Percentiles rank a stretch among this genome's conserved stretches.
Conservation (phyloP, 2,329 filamentous ascomycete species). For the Nemania serpens region DNA sequence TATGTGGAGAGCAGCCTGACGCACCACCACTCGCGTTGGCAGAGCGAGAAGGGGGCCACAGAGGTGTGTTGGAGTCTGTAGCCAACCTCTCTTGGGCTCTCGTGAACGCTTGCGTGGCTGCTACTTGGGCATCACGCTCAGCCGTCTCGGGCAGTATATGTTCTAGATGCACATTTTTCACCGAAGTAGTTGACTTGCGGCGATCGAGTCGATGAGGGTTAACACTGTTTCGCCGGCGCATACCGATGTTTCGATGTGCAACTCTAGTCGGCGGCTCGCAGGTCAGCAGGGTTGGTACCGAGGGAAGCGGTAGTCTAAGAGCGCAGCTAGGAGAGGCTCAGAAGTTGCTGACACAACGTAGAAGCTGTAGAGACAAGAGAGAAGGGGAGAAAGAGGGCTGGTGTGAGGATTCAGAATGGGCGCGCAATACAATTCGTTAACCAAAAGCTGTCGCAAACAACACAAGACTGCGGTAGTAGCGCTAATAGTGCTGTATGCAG, state of each 20-base stretch:
- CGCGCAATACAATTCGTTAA: conserved; percentile 35
- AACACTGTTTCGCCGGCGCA: conserved; percentile 57
- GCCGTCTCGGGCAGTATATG: conserved; percentile 55
- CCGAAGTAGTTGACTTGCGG: conserved; percentile 59
- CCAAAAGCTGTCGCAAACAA: conserved; percentile 37
- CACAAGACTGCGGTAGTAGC: conserved; percentile 30
- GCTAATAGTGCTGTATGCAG: conserved; percentile 37
- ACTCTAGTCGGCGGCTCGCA: neutral
- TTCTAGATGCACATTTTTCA: conserved; percentile 52
- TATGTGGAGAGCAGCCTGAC: conserved; percentile 23
- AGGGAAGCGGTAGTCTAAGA: neutral
- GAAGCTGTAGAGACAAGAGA: neutral
- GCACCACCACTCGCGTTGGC: conserved; percentile 18
- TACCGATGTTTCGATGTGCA: conserved; percentile 35
- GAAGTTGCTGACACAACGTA: no score
- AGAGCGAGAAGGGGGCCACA: conserved; percentile 43
- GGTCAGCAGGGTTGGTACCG: neutral
- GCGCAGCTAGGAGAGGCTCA: no score
- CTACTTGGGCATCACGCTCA: conserved; percentile 64
- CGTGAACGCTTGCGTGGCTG: conserved; percentile 64
- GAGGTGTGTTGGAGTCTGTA: conserved; percentile 37
- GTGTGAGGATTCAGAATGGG: conserved; percentile 1
- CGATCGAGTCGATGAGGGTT: conserved; percentile 52
- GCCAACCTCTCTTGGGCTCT: conserved; percentile 52
- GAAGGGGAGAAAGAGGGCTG: neutral